Conservation (phyloP, 139 green algal genomes). For the Chlorella sp. region DNA sequence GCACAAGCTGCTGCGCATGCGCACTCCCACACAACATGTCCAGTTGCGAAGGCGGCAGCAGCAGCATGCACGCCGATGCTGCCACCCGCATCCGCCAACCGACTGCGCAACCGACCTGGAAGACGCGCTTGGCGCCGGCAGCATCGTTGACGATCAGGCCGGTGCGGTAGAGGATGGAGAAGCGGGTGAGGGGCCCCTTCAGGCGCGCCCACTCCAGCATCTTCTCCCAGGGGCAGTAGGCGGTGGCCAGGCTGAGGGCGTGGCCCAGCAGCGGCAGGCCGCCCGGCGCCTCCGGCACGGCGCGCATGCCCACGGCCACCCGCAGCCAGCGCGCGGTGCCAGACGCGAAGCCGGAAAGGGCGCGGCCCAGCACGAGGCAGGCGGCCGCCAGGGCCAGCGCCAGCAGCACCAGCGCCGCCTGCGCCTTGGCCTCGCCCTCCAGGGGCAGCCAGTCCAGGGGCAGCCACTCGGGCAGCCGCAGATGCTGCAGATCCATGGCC, state of each 20-base stretch:
- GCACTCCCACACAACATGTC: too few relatives aligned
- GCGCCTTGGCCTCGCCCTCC: not conserved
- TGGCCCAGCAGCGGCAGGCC: conserved; percentile 45
- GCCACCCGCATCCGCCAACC: not conserved
- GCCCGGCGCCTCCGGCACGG: conserved; percentile 34
- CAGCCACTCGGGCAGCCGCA: too few relatives aligned
- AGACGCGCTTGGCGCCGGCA: conserved; percentile 78
- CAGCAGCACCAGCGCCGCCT: not conserved
- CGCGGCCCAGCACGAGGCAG: not conserved
- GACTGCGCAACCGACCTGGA: conserved; percentile 56
- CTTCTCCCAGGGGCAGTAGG: conserved; percentile 71
- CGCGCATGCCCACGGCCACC: not conserved
- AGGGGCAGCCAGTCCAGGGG: not conserved
- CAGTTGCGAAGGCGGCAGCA: too few relatives aligned
- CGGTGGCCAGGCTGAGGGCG: conserved; percentile 31
- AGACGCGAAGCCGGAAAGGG: not conserved
- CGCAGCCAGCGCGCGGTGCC: conserved; percentile 24
- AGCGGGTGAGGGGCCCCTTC: conserved; percentile 56
- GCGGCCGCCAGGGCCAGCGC: not conserved
- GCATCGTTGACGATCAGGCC: conserved; percentile 76
- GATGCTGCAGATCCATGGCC: too few relatives aligned
- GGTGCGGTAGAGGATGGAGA: conserved; percentile 68
- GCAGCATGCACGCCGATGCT: not conserved
- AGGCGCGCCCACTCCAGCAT: conserved; percentile 75
- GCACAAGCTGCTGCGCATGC: too few relatives aligned